These are phyloP conservation scores for Yarrowia alimentaria DNA, from an alignment of 805 yeast genomes.

Conservation along the genomic window DNA sequence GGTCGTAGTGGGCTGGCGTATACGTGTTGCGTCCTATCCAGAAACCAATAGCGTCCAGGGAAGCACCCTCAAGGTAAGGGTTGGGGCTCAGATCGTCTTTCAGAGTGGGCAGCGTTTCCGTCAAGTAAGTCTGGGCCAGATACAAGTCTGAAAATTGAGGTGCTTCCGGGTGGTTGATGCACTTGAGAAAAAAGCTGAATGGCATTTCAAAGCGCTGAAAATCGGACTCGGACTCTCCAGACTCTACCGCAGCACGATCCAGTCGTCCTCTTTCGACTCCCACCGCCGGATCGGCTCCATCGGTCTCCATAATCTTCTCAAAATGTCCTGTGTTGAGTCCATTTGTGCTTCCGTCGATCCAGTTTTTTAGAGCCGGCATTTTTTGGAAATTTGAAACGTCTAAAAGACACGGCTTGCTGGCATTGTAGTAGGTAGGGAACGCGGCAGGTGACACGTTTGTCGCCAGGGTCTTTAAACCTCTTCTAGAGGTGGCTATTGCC, in stretches of 20 bases:
- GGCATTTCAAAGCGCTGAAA: slow-evolving; percentile 24
- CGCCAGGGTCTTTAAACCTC: slow-evolving; percentile 12
- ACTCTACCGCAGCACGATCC: slow-evolving; percentile 4
- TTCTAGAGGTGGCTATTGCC: not conserved
- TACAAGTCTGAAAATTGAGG: slow-evolving; percentile 22
- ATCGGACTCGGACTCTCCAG: slow-evolving; percentile 11
- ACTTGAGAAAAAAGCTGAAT: slow-evolving; percentile 11
- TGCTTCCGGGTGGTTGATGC: slow-evolving; percentile 21
- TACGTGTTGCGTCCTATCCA: slow-evolving; percentile 24
- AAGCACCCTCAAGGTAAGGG: slow-evolving; percentile 6
- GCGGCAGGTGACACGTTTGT: slow-evolving; percentile 1
- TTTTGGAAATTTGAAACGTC: not conserved
- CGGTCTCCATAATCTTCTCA: slow-evolving; percentile 11
- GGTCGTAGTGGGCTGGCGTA: slow-evolving; percentile 23
- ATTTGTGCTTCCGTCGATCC: slow-evolving; percentile 5
- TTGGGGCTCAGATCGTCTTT: slow-evolving; percentile 18
- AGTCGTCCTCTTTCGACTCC: slow-evolving; percentile 22
- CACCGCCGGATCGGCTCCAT: slow-evolving; percentile 19
- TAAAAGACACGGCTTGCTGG: slow-evolving; percentile 12
- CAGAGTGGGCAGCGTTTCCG: slow-evolving; percentile 9
- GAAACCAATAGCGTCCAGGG: slow-evolving; percentile 9
- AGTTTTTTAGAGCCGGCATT: not conserved
- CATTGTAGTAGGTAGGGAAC: slow-evolving; percentile 21
- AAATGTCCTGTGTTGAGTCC: slow-evolving; percentile 19
- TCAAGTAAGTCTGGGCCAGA: slow-evolving; percentile 18